Base-by-base conservation (phyloP, 495 filamentous ascomycete genomes). In the Penicillium longicatenatum region DNA sequence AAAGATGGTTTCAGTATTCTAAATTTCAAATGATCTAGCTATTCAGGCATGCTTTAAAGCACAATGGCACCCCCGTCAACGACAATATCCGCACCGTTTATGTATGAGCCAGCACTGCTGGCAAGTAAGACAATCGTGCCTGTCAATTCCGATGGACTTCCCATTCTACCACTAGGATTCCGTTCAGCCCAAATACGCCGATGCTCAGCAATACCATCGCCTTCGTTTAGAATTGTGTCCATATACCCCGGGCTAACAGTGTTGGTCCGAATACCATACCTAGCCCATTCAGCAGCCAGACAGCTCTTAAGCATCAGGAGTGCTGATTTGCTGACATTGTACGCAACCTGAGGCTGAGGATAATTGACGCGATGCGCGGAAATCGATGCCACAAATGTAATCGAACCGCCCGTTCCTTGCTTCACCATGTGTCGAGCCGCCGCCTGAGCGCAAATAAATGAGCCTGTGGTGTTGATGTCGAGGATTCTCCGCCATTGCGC, bases 1-100 rank as follows among this genome's bases (percentile, higher is more conserved):
- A 5, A 26, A 26, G 26, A 4, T 4, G 26, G 3, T 4, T 1
- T 1, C 26, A 26, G 26, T 26, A 26, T 26, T 26, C 26, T 26
- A 26, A 26, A 6, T 26, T 26, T 6, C 26, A 26, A 26, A 26
- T 26, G 26, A 26, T 8, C 7, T 14, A 35, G 6, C 6, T 35
- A 1, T 14, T 9, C 3, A 35, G n/a, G 10, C 4, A 26, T 52
- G 1, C 11, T 55, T 30, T 59, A 63, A 10, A 63, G 45, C 9
- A 60, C 57, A 57, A 55, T 60, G 19, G 52, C 61, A 16, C 87
- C 70, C 4, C 71, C 71, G 57, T 72, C 70, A 21, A 74, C 60
- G 44, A 89, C 79, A 62, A 92, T 80, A 75, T 94, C 87, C 54
- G 82, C 75, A 20, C 91, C 92, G 22, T 90, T 95, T 79, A 93